Percentiles rank a stretch among this genome's conserved stretches.
Conservation (phyloP, 495 filamentous ascomycete species). For the Aspergillus coremiiformis region DNA sequence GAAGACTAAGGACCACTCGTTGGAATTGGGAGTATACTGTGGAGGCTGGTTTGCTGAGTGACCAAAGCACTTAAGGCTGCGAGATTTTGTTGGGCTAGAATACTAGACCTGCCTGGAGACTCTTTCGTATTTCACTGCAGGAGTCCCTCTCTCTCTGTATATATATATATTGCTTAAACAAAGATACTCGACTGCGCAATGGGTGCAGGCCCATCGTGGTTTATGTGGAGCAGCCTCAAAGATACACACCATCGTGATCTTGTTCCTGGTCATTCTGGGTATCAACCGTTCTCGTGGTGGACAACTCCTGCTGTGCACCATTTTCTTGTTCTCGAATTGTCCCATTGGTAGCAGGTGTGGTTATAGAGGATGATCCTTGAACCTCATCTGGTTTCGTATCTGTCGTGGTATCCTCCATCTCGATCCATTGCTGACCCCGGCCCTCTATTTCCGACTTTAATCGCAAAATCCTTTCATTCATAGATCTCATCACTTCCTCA, state of each 20-base stretch:
- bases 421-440: slow-evolving; percentile 64
- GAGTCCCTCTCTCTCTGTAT: too few species aligned
- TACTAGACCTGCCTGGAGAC: not conserved
- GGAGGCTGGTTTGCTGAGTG: not conserved
- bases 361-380: not conserved
- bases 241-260: slow-evolving; percentile 57
- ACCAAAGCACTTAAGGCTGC: not conserved
- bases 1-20: not conserved
- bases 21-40: not conserved
- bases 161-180: not conserved
- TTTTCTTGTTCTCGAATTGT: too few species aligned
- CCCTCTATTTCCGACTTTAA: slow-evolving; percentile 68
- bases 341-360: not conserved
- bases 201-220: not conserved
- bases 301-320: not conserved
- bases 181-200: not conserved
- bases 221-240: slow-evolving; percentile 35
- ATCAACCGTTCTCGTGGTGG: not conserved
- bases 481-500: slow-evolving; percentile 60
- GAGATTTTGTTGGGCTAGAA: not conserved
- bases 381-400: slow-evolving; percentile 4
- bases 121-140: not conserved
- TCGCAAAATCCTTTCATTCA: slow-evolving; percentile 62
- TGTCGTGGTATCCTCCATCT: slow-evolving; percentile 33
- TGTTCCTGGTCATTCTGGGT: slow-evolving; percentile 38